These are phyloP conservation scores for Xylaria sp. DNA, from an alignment of 2,329 filamentous ascomycete genomes.

Conservation along the genomic window DNA sequence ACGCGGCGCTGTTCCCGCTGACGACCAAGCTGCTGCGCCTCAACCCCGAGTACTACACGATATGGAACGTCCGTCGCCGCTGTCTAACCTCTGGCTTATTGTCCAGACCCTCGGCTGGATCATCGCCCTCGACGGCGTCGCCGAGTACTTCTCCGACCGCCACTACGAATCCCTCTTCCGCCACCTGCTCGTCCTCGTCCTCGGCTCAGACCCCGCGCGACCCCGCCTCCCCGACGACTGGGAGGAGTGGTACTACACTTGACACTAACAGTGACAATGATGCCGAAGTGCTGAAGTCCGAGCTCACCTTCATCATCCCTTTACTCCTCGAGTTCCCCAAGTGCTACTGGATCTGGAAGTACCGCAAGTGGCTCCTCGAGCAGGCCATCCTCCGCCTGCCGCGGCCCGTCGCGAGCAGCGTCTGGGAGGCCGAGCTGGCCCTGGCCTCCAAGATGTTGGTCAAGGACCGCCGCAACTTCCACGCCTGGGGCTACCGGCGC, in stretches of 20 bases:
- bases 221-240: constrained; percentile 63
- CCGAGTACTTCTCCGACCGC: constrained; percentile 64
- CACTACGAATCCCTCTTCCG: constrained; percentile 72
- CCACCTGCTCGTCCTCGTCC: constrained; percentile 65
- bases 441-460: constrained; percentile 89
- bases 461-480: constrained; percentile 90
- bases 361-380: constrained; percentile 85
- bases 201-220: constrained; percentile 63
- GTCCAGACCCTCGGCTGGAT: constrained; percentile 59
- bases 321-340: constrained; percentile 89
- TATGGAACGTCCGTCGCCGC: constrained; percentile 88
- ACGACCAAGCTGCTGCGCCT: constrained; percentile 78
- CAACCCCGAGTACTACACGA: constrained; percentile 90
- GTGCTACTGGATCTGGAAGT: constrained; percentile 99
- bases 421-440: constrained; percentile 88
- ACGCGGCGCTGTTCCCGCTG: constrained; percentile 69
- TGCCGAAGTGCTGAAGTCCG: constrained; percentile 70
- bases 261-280: constrained; percentile 54
- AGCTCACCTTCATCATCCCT: constrained; percentile 85
- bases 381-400: constrained; percentile 75
- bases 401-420: constrained; percentile 62
- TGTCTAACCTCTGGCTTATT: constrained; percentile 71
- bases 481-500: constrained; percentile 93
- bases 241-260: constrained; percentile 62
- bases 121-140: constrained; percentile 65